Conservation (phyloP, 2,329 filamentous ascomycete species). For the Colletotrichum musicola region DNA sequence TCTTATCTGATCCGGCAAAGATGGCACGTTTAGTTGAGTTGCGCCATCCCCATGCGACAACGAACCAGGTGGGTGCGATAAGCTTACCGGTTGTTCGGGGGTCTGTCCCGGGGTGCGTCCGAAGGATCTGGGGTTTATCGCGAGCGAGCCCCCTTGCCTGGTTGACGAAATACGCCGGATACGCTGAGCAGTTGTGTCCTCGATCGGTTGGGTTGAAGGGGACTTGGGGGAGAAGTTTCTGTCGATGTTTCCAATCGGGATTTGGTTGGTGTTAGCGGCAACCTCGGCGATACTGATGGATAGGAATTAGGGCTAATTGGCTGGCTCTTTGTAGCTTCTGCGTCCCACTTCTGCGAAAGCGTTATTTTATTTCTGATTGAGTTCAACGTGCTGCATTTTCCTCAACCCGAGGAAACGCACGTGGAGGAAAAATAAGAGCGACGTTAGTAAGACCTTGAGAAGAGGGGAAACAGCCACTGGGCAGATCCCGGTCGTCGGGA, state of each 20-base stretch:
- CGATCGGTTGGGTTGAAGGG: no score
- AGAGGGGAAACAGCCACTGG: not conserved
- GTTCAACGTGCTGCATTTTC: no score
- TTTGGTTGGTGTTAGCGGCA: not conserved
- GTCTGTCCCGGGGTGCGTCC: conserved; percentile 18
- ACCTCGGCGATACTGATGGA: conserved; percentile 14
- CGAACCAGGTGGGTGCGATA: conserved; percentile 27
- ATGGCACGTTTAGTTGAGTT: no score
- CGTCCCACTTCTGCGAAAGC: conserved; percentile 28
- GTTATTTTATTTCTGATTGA: no score
- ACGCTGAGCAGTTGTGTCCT: not conserved
- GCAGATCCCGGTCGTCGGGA: not conserved
- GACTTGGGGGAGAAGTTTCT: not conserved
- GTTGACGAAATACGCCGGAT: conserved; percentile 2
- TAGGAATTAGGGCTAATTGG: conserved; percentile 13
- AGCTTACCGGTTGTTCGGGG: conserved; percentile 28
- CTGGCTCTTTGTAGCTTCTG: not conserved
- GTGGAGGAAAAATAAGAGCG: not conserved
- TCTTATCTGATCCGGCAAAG: conserved; percentile 17
- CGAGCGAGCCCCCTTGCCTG: not conserved
- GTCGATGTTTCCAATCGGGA: conserved; percentile 1
- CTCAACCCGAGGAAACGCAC: no score
- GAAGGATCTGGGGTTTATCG: not conserved
- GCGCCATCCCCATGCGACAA: not conserved
- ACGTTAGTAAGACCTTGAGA: not conserved